Evolutionary conservation across 2,329 filamentous ascomycete species (phyloP).

Genomic region (Aspergillus melleus): DNA sequence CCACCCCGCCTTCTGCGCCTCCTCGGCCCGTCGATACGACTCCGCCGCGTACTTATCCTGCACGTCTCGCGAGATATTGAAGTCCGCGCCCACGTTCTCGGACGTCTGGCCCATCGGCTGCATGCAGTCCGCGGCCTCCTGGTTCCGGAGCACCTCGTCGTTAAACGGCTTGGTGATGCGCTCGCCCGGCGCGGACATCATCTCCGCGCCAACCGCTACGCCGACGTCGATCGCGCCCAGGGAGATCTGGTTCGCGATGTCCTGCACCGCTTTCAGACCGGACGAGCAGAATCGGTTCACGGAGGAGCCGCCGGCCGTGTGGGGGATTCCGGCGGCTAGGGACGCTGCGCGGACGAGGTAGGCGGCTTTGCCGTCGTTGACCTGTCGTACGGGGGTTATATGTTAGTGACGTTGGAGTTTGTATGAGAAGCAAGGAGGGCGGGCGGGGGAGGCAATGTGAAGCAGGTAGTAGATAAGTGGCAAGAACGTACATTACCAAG

Average conservation of each 20-base stretch:
- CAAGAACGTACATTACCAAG: conserved; percentile 74
- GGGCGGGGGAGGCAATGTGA: neutral
- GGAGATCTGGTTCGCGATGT: conserved; percentile 86
- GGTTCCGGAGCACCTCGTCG: conserved; percentile 70
- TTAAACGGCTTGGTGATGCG: conserved; percentile 72
- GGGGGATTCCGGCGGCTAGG: conserved; percentile 89
- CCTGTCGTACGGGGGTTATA: conserved; percentile 44
- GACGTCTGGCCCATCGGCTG: conserved; percentile 97
- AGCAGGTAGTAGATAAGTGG: neutral
- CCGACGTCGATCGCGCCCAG: conserved; percentile 81
- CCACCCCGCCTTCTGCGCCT: conserved; percentile 84
- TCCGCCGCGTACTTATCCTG: conserved; percentile 87
- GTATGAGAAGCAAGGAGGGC: conserved; percentile 10
- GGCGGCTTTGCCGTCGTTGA: conserved; percentile 79
- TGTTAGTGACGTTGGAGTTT: conserved; percentile 3
- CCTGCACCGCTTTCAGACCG: conserved; percentile 90
- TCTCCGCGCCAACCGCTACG: conserved; percentile 83
- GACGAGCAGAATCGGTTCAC: conserved; percentile 98
- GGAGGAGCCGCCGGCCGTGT: conserved; percentile 77
- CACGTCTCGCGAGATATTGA: conserved; percentile 73
- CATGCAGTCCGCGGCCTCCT: conserved; percentile 82
- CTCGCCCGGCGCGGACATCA: conserved; percentile 77
- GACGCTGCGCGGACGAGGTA: conserved; percentile 89
- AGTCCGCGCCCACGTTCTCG: conserved; percentile 92
- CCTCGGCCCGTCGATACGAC: conserved; percentile 83